These are phyloP conservation scores for Daedaleopsis sinensis DNA, from an alignment of 768 basidiomycete genomes.

Conservation along the genomic window DNA sequence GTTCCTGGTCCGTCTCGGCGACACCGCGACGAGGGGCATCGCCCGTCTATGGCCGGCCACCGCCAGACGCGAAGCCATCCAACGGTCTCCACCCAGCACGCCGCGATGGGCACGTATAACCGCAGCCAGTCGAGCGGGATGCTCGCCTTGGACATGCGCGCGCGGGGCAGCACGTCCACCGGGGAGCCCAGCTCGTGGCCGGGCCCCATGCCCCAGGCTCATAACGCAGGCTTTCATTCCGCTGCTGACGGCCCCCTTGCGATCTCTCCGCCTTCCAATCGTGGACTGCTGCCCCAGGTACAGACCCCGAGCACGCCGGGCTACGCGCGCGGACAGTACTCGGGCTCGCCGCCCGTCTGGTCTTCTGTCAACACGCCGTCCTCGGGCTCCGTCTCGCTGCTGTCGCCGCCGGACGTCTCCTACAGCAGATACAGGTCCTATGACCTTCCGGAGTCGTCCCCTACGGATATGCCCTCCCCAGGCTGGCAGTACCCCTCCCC, in stretches of 20 bases:
- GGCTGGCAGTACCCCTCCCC: neutral
- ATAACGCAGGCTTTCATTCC: neutral
- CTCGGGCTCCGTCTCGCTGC: neutral
- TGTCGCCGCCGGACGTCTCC: neutral
- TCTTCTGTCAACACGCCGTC: neutral
- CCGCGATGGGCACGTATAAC: conserved; percentile 5
- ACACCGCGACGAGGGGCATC: neutral
- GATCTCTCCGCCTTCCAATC: neutral
- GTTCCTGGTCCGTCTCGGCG: neutral
- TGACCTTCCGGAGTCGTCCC: neutral
- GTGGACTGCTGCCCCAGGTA: neutral
- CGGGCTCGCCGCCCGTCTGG: neutral
- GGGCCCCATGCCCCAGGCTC: neutral
- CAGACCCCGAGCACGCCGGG: neutral
- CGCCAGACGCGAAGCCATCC: conserved; percentile 3
- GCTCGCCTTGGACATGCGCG: neutral
- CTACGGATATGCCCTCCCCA: neutral
- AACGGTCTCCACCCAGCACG: conserved; percentile 1
- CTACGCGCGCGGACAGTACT: neutral
- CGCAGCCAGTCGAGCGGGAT: conserved; percentile 6
- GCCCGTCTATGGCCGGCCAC: conserved; percentile 4
- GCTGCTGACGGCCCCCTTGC: neutral
- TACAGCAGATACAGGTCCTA: neutral
- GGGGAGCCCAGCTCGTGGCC: neutral
- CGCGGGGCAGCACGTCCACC: neutral